Conservation (phyloP, 2,329 filamentous ascomycete genomes). For the Ophiocordyceps sinensis region DNA sequence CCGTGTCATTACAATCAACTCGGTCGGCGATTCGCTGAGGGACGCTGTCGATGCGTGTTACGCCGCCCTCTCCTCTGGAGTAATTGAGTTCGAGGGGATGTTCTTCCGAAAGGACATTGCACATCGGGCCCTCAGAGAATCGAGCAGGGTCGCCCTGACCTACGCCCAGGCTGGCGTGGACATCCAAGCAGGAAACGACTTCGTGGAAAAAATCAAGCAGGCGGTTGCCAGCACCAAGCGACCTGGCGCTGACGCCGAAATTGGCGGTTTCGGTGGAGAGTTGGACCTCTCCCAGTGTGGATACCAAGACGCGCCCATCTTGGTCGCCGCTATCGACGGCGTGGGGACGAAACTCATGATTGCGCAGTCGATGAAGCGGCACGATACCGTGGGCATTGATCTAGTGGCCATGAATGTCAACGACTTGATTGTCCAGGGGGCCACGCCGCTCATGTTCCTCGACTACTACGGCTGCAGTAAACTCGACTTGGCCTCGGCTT, state of each 20-base stretch:
- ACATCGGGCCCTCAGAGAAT: slow-evolving; percentile 49
- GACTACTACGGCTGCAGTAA: slow-evolving; percentile 95
- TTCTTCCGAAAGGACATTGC: slow-evolving; percentile 91
- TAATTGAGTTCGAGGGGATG: slow-evolving; percentile 74
- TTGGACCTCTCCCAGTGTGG: slow-evolving; percentile 50
- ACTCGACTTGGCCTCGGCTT: slow-evolving; percentile 63
- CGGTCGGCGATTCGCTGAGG: slow-evolving; percentile 56
- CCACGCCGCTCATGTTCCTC: slow-evolving; percentile 88
- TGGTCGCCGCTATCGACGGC: slow-evolving; percentile 92
- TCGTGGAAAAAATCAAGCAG: slow-evolving; percentile 83
- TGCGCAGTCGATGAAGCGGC: slow-evolving; percentile 76
- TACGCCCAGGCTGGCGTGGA: slow-evolving; percentile 90
- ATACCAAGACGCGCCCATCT: slow-evolving; percentile 58
- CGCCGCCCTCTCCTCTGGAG: slow-evolving; percentile 50
- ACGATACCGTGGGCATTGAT: slow-evolving; percentile 91
- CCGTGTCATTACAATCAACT: slow-evolving; percentile 85
- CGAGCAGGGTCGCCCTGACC: slow-evolving; percentile 48
- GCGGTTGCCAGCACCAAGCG: slow-evolving; percentile 75
- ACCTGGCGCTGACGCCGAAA: slow-evolving; percentile 79
- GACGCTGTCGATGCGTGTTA: slow-evolving; percentile 84
- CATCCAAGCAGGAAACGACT: slow-evolving; percentile 84
- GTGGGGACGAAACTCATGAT: slow-evolving; percentile 96
- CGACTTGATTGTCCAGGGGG: slow-evolving; percentile 89
- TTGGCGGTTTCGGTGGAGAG: slow-evolving; percentile 82
- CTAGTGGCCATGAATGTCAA: slow-evolving; percentile 99